These are phyloP conservation scores for Glycine tomentella DNA, from an alignment of 306 rosid species.

Conservation along the genomic window DNA sequence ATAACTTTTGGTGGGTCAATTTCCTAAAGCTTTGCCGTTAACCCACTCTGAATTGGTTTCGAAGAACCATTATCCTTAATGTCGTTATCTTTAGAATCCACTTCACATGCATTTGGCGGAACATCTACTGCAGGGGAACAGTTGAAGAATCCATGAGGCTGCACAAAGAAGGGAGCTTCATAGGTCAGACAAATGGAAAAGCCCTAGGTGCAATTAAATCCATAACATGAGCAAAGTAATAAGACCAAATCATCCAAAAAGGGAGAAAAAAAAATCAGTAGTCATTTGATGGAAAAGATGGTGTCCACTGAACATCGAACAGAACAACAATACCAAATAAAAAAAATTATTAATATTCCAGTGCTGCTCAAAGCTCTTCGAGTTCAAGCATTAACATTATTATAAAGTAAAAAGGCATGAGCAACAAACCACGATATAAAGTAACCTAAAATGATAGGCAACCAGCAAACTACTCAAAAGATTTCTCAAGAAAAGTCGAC, in stretches of 20 bases:
- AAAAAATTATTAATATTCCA: no score
- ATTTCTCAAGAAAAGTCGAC: background rate
- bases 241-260: no score
- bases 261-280: no score
- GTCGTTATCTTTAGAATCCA: constrained; percentile 64
- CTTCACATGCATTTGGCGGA: constrained; percentile 72
- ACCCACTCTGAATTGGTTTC: constrained; percentile 54
- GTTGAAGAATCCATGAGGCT: constrained; percentile 98
- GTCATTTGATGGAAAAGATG: no score
- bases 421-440: no score
- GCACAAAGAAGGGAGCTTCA: constrained; percentile 56
- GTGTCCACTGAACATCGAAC: no score
- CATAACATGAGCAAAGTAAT: no score
- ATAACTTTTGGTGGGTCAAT: background rate
- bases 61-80: constrained; percentile 53
- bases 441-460: no score
- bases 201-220: background rate
- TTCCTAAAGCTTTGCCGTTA: constrained; percentile 64
- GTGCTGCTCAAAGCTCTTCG: no score
- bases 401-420: no score
- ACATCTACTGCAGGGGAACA: constrained; percentile 88
- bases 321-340: no score
- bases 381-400: no score
- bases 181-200: constrained; percentile 35
- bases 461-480: background rate